Evolutionary conservation across 169 alveolate genomes (phyloP).

Genomic region (Plasmodium gallinaceum): DNA sequence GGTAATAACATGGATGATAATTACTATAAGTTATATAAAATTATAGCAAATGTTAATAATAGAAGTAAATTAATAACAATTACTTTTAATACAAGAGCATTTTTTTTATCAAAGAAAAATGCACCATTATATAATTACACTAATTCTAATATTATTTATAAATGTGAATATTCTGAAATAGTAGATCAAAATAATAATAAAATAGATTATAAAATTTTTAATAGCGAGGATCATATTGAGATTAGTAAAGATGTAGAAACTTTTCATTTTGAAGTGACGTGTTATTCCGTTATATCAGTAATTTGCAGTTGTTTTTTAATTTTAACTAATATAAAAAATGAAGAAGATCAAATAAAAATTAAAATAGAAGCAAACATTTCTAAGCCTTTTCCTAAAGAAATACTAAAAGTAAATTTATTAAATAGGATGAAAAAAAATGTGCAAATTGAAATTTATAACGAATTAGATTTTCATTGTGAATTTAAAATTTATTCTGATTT

Average conservation of each 20-base stretch:
- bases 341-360: constrained; percentile 55
- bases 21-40: constrained; percentile 43
- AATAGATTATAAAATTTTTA: constrained; percentile 38
- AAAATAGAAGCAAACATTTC: constrained; percentile 34
- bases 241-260: constrained; percentile 49
- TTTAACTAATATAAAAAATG: constrained; percentile 27
- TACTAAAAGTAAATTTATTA: constrained; percentile 25
- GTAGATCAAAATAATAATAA: constrained; percentile 23
- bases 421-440: constrained; percentile 38
- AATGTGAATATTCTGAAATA: constrained; percentile 22
- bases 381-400: constrained; percentile 65
- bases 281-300: constrained; percentile 31
- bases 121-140: constrained; percentile 60
- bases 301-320: constrained; percentile 23
- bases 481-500: constrained; percentile 63
- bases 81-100: constrained; percentile 36
- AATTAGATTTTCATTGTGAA: constrained; percentile 46
- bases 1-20: background rate
- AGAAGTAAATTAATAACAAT: constrained; percentile 16
- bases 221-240: constrained; percentile 26
- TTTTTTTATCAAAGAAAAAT: constrained; percentile 11
- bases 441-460: constrained; percentile 44
- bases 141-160: constrained; percentile 20
- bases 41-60: constrained; percentile 31
- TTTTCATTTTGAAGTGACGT: constrained; percentile 36